A percentile compares a stretch with the other conserved stretches of the same genome.
Conservation (phyloP, 768 basidiomycete species). For the Ramaria rubella region DNA sequence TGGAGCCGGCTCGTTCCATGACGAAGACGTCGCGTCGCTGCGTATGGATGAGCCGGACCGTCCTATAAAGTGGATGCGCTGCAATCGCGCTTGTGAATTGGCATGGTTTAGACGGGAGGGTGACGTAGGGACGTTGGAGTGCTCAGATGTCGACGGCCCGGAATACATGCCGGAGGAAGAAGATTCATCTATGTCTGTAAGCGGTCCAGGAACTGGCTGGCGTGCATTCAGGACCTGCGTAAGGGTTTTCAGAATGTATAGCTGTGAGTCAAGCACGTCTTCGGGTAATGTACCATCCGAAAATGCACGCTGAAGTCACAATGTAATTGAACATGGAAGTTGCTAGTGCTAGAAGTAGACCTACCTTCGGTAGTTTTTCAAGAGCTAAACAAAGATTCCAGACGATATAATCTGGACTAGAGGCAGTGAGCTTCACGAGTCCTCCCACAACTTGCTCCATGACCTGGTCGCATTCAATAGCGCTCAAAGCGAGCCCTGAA, state of each 20-base stretch:
- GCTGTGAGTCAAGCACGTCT: slow-evolving; percentile 6
- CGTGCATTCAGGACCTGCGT: not conserved
- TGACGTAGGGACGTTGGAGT: not conserved
- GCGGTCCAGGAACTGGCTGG: not conserved
- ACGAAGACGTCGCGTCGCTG: not conserved
- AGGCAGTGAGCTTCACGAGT: not conserved
- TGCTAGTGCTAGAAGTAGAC: not conserved
- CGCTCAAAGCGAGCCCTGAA: slow-evolving; percentile 3
- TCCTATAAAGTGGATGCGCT: not conserved
- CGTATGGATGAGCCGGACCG: not conserved
- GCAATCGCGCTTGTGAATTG: not conserved
- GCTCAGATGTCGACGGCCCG: no score
- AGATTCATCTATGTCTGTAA: not conserved
- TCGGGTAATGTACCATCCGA: slow-evolving; percentile 5
- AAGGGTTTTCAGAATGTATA: slow-evolving; percentile 4
- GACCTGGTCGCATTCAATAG: not conserved
- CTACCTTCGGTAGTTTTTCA: slow-evolving; percentile 6
- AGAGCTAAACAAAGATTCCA: not conserved
- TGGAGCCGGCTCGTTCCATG: not conserved
- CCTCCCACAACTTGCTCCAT: not conserved
- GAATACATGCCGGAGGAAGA: not conserved
- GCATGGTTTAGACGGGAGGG: not conserved
- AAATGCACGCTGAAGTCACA: not conserved
- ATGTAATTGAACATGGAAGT: not conserved
- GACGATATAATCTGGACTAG: not conserved